These are phyloP conservation scores for Gynochthodes officinalis DNA, from an alignment of 257 asterid genomes.

Conservation along the genomic window DNA sequence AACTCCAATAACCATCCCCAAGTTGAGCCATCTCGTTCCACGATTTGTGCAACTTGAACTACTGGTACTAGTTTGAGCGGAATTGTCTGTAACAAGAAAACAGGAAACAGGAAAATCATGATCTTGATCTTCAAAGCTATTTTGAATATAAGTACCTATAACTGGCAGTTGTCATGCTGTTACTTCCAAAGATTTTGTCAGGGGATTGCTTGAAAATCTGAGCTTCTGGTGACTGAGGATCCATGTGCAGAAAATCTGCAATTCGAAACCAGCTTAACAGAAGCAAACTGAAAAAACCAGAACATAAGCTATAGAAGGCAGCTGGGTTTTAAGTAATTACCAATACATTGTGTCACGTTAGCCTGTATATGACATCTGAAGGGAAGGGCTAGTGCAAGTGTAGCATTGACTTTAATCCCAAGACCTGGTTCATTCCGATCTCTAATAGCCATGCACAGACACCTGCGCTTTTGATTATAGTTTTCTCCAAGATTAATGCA, in stretches of 20 bases:
- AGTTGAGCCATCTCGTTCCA: slow-evolving; percentile 22
- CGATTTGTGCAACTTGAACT: slow-evolving; percentile 28
- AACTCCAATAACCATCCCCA: slow-evolving; percentile 13
- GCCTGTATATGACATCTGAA: slow-evolving; percentile 26
- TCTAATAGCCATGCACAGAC: slow-evolving; percentile 39
- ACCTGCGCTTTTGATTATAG: slow-evolving; percentile 20
- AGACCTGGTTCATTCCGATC: slow-evolving; percentile 42
- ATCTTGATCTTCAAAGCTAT: too few species aligned
- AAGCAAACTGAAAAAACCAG: neutral
- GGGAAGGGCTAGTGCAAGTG: slow-evolving; percentile 41
- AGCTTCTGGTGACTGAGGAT: slow-evolving; percentile 48
- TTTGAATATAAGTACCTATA: too few species aligned
- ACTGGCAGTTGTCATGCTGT: slow-evolving; percentile 20
- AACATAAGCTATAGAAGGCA: too few species aligned
- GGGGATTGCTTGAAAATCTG: slow-evolving; percentile 36
- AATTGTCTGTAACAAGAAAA: slow-evolving; percentile 12
- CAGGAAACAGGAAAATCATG: neutral
- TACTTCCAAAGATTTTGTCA: slow-evolving; percentile 16
- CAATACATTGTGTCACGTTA: slow-evolving; percentile 26
- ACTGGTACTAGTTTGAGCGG: slow-evolving; percentile 20
- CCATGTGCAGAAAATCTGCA: slow-evolving; percentile 41
- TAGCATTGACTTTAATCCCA: slow-evolving; percentile 44
- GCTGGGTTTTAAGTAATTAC: slow-evolving; percentile 9
- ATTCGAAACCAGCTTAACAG: neutral
- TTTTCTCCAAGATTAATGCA: slow-evolving; percentile 34